These are phyloP conservation scores for Phytopythium boreale DNA, from an alignment of 352 stramenopile species.

Conservation along the genomic window DNA sequence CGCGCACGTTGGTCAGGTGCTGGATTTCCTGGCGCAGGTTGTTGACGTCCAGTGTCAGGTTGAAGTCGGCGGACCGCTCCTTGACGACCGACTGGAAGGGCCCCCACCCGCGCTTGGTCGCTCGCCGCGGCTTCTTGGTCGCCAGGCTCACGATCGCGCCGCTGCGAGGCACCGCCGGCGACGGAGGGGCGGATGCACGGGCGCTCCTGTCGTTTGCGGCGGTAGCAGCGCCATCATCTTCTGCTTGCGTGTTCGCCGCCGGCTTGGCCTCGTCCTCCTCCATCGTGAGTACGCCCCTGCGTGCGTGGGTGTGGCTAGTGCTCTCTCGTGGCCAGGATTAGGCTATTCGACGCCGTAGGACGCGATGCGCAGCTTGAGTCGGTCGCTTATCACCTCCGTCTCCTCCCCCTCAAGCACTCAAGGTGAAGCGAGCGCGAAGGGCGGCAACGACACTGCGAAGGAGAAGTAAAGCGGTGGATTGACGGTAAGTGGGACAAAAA, in stretches of 20 bases:
- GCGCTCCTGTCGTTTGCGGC: neutral
- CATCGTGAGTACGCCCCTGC: neutral
- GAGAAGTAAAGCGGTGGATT: no score
- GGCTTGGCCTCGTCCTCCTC: neutral
- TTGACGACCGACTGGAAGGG: conserved; percentile 29
- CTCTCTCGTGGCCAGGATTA: neutral
- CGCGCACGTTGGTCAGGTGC: conserved; percentile 16
- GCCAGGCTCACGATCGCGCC: conserved; percentile 5
- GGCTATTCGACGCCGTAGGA: neutral
- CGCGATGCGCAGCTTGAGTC: neutral
- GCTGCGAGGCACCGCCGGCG: neutral
- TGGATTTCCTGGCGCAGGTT: conserved; percentile 34
- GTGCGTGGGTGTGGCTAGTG: neutral
- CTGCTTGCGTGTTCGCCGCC: neutral
- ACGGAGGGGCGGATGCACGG: neutral
- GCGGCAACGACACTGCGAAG: no score
- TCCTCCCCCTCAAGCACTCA: neutral
- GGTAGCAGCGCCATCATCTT: neutral
- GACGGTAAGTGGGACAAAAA: neutral
- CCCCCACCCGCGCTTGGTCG: conserved; percentile 22
- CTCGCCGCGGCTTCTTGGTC: conserved; percentile 3
- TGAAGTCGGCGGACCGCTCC: conserved; percentile 42
- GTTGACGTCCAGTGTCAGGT: conserved; percentile 43
- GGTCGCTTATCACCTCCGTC: neutral
- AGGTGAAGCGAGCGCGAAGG: neutral